These are phyloP conservation scores for Ophiostoma tasmaniense DNA, from an alignment of 2,329 filamentous ascomycete species.

Conservation along the genomic window DNA sequence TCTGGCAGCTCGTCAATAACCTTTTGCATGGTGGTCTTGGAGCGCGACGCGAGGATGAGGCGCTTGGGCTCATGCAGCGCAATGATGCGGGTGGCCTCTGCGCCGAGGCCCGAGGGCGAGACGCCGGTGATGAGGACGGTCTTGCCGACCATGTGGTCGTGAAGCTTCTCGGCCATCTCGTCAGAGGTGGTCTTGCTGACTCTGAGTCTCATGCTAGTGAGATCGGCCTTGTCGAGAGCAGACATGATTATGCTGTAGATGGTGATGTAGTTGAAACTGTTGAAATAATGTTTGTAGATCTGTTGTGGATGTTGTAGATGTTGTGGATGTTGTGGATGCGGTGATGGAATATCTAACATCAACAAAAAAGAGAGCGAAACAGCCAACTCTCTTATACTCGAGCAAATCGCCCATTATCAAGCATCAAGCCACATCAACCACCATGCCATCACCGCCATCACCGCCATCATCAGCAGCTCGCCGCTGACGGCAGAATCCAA, in stretches of 20 bases:
- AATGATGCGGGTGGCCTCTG: constrained; percentile 16
- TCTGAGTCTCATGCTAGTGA: not conserved
- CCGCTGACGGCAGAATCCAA: not conserved
- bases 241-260: not conserved
- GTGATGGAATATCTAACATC: not conserved
- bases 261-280: not conserved
- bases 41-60: constrained; percentile 19
- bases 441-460: not conserved
- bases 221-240: not conserved
- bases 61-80: constrained; percentile 17
- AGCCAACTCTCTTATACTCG: not conserved
- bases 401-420: not conserved
- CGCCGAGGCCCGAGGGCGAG: constrained; percentile 17
- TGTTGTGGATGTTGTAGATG: not conserved
- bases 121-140: constrained; percentile 20
- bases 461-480: not conserved
- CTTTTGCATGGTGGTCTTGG: constrained; percentile 9
- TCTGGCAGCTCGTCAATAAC: constrained; percentile 14
- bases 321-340: not conserved
- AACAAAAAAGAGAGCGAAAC: not conserved
- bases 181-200: constrained; percentile 11
- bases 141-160: constrained; percentile 18
- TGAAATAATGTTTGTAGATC: not conserved
- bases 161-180: constrained; percentile 14
- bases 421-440: no score